A percentile compares a stretch with the other conserved stretches of the same genome.
These are phyloP conservation scores for Thielaviopsis punctulata DNA, from an alignment of 2,329 filamentous ascomycete genomes.

Conservation along the genomic window DNA sequence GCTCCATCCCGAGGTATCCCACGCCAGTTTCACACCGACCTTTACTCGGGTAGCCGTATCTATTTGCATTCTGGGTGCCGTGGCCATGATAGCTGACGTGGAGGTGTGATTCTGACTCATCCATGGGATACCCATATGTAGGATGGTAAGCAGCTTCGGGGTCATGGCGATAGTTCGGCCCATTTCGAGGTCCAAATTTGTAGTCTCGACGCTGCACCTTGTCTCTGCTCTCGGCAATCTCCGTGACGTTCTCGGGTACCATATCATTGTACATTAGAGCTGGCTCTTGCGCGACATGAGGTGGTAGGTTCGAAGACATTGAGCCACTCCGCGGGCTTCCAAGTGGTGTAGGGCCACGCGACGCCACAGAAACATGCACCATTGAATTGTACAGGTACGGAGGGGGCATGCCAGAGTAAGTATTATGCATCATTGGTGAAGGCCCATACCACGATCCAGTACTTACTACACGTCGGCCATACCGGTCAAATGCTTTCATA, in stretches of 20 bases:
- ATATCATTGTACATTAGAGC: conserved; percentile 4
- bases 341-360: background rate
- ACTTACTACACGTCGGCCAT: background rate
- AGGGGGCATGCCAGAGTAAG: background rate
- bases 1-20: background rate
- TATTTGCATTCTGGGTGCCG: background rate
- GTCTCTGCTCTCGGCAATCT: background rate
- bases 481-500: background rate
- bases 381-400: background rate
- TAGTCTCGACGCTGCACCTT: too few relatives aligned
- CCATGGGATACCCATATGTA: background rate
- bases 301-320: background rate
- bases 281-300: conserved; percentile 1
- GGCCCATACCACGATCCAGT: background rate
- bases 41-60: background rate
- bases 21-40: background rate
- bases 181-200: too few relatives aligned
- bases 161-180: background rate
- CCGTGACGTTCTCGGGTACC: background rate
- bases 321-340: background rate
- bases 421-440: background rate
- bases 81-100: background rate
- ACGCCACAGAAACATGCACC: background rate
- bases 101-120: background rate
- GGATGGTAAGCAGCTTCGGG: background rate